These are phyloP conservation scores for Plasmodium gaboni DNA, from an alignment of 169 alveolate species.

Conservation along the genomic window DNA sequence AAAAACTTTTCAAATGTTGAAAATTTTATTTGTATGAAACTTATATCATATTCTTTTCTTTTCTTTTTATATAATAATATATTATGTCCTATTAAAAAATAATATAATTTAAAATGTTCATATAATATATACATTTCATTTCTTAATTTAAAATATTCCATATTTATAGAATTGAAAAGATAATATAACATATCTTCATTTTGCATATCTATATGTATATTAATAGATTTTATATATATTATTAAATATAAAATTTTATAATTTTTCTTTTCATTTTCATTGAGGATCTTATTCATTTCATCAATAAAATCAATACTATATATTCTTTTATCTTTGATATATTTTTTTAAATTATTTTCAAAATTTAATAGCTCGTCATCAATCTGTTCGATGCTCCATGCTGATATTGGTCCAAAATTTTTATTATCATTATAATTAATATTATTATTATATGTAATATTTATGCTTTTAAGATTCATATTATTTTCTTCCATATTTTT, in stretches of 20 bases:
- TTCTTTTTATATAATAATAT: conserved; percentile 23
- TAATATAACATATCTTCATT: conserved; percentile 32
- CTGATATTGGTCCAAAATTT: too few species aligned
- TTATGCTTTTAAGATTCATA: too few species aligned
- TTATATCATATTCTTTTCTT: conserved; percentile 6
- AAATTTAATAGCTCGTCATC: conserved; percentile 7
- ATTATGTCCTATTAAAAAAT: conserved; percentile 2
- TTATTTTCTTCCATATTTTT: neutral
- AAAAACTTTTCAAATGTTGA: conserved; percentile 29
- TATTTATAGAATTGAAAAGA: conserved; percentile 53
- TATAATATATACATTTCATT: conserved; percentile 44
- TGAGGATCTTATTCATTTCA: conserved; percentile 33
- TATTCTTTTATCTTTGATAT: conserved; percentile 31
- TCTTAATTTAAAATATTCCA: conserved; percentile 69
- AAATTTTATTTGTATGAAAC: conserved; percentile 13
- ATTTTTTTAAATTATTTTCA: conserved; percentile 23
- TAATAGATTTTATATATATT: conserved; percentile 67
- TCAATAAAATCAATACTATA: conserved; percentile 27
- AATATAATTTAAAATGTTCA: conserved; percentile 41
- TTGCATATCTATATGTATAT: conserved; percentile 61
- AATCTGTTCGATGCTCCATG: neutral
- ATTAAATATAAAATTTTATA: conserved; percentile 39
- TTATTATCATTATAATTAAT: too few species aligned
- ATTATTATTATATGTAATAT: too few species aligned
- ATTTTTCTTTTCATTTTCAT: conserved; percentile 38